These are phyloP conservation scores for Pyrrhoderma noxium DNA, from an alignment of 1,284 basidiomycete genomes.

Conservation along the genomic window DNA sequence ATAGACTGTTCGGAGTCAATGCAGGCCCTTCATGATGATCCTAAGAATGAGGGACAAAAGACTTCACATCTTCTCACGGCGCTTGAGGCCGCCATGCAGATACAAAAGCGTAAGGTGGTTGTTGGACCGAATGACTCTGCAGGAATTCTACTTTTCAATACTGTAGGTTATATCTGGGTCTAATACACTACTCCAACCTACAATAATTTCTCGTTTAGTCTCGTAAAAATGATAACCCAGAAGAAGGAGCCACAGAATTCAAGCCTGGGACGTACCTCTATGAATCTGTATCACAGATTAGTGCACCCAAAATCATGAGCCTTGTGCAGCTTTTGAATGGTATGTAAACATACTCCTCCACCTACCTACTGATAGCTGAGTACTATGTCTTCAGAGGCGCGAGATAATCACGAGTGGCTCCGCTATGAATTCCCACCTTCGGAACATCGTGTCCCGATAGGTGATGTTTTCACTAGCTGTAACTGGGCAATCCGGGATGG, in stretches of 20 bases:
- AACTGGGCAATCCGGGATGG: constrained; percentile 83
- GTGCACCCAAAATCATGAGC: constrained; percentile 73
- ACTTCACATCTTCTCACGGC: constrained; percentile 64
- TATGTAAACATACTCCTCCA: constrained; percentile 25
- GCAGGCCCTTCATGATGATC: constrained; percentile 64
- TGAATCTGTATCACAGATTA: constrained; percentile 71
- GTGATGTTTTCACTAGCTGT: constrained; percentile 81
- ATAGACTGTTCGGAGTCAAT: constrained; percentile 91
- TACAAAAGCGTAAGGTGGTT: constrained; percentile 86
- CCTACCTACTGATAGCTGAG: no score
- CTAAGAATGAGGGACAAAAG: constrained; percentile 48
- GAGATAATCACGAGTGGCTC: constrained; percentile 50
- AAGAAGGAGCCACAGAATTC: constrained; percentile 54
- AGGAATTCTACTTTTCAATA: constrained; percentile 89
- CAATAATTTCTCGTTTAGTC: constrained; percentile 20
- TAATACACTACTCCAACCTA: not conserved
- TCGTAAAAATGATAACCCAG: constrained; percentile 40
- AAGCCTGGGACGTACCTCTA: constrained; percentile 72
- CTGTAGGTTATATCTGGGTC: constrained; percentile 44
- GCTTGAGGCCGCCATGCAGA: constrained; percentile 74
- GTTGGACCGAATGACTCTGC: constrained; percentile 82
- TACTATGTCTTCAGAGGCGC: constrained; percentile 39
- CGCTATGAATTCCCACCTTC: constrained; percentile 55
- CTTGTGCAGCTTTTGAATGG: constrained; percentile 66
- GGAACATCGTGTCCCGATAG: constrained; percentile 54